These are phyloP conservation scores for Aspergillus felis DNA, from an alignment of 2,329 filamentous ascomycete genomes.

Conservation along the genomic window DNA sequence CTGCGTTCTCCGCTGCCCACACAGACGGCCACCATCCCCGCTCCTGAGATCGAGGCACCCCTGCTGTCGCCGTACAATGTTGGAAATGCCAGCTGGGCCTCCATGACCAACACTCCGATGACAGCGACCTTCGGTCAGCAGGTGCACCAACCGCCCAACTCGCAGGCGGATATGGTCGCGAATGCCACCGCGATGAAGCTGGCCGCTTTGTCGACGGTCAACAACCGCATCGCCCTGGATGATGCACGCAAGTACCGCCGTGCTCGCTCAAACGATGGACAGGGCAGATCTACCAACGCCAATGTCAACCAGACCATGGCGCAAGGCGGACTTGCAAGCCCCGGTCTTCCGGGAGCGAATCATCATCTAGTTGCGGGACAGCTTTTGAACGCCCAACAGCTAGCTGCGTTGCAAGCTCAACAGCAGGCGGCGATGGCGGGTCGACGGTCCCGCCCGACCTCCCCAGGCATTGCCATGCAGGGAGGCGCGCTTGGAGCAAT, in stretches of 20 bases:
- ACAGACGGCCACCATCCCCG: conserved; percentile 77
- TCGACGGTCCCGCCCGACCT: conserved; percentile 80
- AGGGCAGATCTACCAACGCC: conserved; percentile 38
- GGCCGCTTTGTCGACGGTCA: conserved; percentile 92
- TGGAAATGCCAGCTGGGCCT: conserved; percentile 91
- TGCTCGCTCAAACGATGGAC: conserved; percentile 79
- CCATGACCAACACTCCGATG: conserved; percentile 97
- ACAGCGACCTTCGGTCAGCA: conserved; percentile 71
- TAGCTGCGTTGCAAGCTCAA: conserved; percentile 74
- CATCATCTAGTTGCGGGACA: conserved; percentile 85
- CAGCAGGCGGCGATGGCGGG: conserved; percentile 54
- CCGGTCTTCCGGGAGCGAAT: conserved; percentile 66
- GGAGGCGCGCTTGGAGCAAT: conserved; percentile 56
- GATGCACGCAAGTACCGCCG: conserved; percentile 96
- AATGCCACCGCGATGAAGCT: conserved; percentile 99
- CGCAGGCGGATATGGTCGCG: conserved; percentile 94
- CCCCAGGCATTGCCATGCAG: conserved; percentile 82
- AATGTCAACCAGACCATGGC: conserved; percentile 59
- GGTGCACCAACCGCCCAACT: conserved; percentile 43
- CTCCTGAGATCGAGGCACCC: conserved; percentile 72
- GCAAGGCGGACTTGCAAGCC: conserved; percentile 56
- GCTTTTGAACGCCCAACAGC: conserved; percentile 77
- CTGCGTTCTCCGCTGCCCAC: conserved; percentile 80
- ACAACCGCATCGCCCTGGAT: conserved; percentile 94
- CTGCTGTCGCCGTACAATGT: conserved; percentile 76